A percentile compares a stretch with the other conserved stretches of the same genome.
phyloP scores from a whole-genome alignment of 345 rosid genomes.

The Eucalyptus marginata region DNA sequence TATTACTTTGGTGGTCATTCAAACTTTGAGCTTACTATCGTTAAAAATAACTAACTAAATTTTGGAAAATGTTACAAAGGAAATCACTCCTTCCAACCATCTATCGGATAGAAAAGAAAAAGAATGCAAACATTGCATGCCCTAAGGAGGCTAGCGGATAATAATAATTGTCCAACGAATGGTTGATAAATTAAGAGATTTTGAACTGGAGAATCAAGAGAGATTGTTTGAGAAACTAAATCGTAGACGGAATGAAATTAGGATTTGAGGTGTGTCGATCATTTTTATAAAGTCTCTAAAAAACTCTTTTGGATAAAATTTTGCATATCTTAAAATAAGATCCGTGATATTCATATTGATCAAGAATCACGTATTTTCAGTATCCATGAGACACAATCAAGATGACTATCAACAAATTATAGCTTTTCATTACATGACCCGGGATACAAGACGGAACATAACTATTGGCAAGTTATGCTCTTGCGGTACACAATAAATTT shows the following conservation, averaged over 20 bases:
- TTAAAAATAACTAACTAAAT: neutral
- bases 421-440: neutral
- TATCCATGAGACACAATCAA: neutral
- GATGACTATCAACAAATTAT: neutral
- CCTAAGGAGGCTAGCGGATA: neutral
- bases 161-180: neutral
- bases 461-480: neutral
- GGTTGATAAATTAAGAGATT: neutral
- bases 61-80: neutral
- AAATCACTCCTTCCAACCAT: neutral
- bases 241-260: neutral
- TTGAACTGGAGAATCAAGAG: neutral
- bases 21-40: neutral
- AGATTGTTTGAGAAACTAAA: neutral
- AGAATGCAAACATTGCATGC: neutral
- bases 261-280: neutral
- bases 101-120: neutral
- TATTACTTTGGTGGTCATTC: neutral
- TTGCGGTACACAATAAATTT: neutral
- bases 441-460: rapidly evolving
- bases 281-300: too few relatives aligned
- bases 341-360: neutral
- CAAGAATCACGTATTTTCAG: neutral
- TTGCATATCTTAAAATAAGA: neutral
- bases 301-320: neutral